Base-by-base conservation (phyloP, 306 rosid species). In the Comarum palustre region DNA sequence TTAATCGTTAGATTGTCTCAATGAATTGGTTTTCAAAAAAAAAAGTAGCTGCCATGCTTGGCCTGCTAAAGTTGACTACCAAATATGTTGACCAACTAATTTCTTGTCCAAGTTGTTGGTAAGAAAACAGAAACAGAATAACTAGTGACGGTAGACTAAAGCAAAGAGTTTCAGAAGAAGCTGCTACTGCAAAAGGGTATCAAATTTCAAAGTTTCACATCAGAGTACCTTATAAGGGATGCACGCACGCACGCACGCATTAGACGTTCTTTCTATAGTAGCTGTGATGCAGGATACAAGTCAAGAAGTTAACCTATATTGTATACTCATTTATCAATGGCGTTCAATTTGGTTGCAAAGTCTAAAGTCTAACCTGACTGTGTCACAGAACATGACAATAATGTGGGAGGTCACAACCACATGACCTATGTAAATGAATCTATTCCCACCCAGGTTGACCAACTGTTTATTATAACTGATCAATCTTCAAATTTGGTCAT, bases 1-100 rank as follows among this genome's bases (percentile, higher is more conserved):
- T 1, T 29, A 29, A 29, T 29, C 31, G 31, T 29, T 29, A 29
- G 2, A 1, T 29, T 29, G 31, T 29, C 2, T 29, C 31, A 29
- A 29, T 29, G 31, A 29, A 29, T 29, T 29, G 31, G 31, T 29
- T 29, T 29, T 2, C 1, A 29, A 29, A 29, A 29, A 29, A 29
- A 29, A 29, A n/a, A n/a, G n/a, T 48, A 48, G 61, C 27, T 55
- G 63, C 38, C 63, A 58, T 58, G 19, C 63, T 58, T 58, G 63
- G 63, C 63, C 9, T 27, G 63, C 63, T 25, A 58, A 58, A 25
- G 63, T 58, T 58, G 64, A 58, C 64, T 25, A 27, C 7, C 64
- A 27, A n/a, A 6, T 58, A 27, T 58, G 64, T 25, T 14, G 38
- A 13, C 64, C 38, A 54, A 54, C 60, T 54, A 54, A 8, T 8